Percentiles rank a stretch among this genome's conserved stretches.
Conservation (phyloP, 1,139 yeast species). For the Blastobotrys elegans region DNA sequence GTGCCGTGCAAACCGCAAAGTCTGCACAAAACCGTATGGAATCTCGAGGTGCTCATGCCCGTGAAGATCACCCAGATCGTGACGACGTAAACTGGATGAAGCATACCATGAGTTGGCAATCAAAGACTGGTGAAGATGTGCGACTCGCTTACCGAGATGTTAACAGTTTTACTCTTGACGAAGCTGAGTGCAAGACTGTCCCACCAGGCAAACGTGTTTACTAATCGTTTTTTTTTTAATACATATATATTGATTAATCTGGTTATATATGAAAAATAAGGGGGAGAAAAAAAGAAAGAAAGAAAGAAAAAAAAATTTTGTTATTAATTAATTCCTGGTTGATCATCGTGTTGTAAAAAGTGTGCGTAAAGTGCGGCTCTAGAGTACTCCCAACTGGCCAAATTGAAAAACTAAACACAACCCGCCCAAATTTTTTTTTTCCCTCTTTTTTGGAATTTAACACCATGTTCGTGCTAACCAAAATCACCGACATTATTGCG, state of each 20-base stretch:
- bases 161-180: slow-evolving; percentile 78
- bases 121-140: slow-evolving; percentile 62
- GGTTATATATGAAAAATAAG: too few species aligned
- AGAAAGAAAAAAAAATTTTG: too few species aligned
- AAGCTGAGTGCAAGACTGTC: slow-evolving; percentile 86
- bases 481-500: slow-evolving; percentile 75
- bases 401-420: too few species aligned
- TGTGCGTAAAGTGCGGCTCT: too few species aligned
- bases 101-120: slow-evolving; percentile 93
- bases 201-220: slow-evolving; percentile 97
- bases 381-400: too few species aligned
- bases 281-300: too few species aligned
- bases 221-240: slow-evolving; percentile 33
- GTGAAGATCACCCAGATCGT: slow-evolving; percentile 96
- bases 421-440: too few species aligned
- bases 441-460: not conserved
- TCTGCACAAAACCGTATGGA: slow-evolving; percentile 95
- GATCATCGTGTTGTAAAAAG: too few species aligned
- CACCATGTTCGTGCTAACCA: slow-evolving; percentile 79
- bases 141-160: slow-evolving; percentile 83
- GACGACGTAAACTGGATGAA: slow-evolving; percentile 98
- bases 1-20: slow-evolving; percentile 94
- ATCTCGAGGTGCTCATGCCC: slow-evolving; percentile 99
- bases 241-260: not conserved
- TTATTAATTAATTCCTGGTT: too few species aligned